Evolutionary conservation across 1,284 basidiomycete genomes (phyloP).

Genomic region (Austroboletus niveus): DNA sequence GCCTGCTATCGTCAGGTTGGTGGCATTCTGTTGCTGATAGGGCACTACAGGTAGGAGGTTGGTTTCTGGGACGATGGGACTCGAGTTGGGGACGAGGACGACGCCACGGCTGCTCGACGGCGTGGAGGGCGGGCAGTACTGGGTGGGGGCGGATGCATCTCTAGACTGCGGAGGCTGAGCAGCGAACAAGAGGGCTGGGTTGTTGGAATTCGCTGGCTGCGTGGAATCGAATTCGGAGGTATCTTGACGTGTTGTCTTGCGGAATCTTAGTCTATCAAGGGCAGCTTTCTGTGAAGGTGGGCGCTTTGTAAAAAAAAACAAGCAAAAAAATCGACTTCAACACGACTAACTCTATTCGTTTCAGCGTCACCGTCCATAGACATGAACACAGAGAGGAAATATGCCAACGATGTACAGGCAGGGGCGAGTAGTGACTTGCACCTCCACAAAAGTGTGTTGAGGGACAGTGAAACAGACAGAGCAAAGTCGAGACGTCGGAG

Average conservation of each 20-base stretch:
- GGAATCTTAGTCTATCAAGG: constrained; percentile 60
- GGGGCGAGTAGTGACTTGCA: constrained; percentile 7
- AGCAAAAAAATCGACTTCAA: constrained; percentile 15
- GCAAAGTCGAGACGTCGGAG: constrained; percentile 47
- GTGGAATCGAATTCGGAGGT: constrained; percentile 33
- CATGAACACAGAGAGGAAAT: constrained; percentile 30
- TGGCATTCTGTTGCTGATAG: constrained; percentile 31
- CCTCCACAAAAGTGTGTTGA: constrained; percentile 22
- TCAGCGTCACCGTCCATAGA: constrained; percentile 39
- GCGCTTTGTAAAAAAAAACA: constrained; percentile 34
- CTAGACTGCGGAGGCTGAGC: constrained; percentile 54
- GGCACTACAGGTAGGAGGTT: constrained; percentile 37
- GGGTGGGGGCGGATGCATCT: constrained; percentile 49
- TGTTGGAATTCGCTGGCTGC: constrained; percentile 31
- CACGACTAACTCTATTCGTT: constrained; percentile 40
- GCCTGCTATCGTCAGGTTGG: constrained; percentile 45
- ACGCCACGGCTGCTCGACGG: constrained; percentile 40
- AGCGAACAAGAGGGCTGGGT: constrained; percentile 27
- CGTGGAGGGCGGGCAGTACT: constrained; percentile 41
- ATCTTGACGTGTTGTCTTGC: constrained; percentile 47
- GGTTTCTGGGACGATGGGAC: constrained; percentile 48
- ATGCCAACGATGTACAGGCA: constrained; percentile 11
- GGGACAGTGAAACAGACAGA: constrained; percentile 26
- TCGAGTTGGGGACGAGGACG: constrained; percentile 74
- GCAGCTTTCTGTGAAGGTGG: constrained; percentile 49